These are phyloP conservation scores for Aspergillus pseudoviridinutans DNA, from an alignment of 2,329 filamentous ascomycete genomes.

Conservation along the genomic window DNA sequence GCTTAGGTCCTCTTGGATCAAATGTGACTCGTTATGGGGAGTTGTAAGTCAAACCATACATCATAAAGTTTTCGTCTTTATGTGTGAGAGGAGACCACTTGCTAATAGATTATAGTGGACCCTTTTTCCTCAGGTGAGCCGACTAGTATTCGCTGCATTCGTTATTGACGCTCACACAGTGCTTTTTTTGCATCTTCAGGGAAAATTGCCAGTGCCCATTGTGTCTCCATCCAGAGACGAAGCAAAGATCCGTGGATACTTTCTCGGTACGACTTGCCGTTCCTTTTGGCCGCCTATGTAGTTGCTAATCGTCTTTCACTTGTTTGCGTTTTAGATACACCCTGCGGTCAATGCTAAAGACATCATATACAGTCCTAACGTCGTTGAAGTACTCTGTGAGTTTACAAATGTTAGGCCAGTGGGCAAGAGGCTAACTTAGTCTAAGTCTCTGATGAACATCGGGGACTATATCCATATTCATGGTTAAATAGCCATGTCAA, in stretches of 20 bases:
- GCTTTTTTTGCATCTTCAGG: conserved; percentile 37
- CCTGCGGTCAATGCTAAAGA: conserved; percentile 37
- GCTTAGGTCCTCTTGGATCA: neutral
- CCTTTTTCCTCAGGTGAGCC: conserved; percentile 15
- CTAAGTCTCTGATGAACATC: conserved; percentile 65
- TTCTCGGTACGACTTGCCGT: conserved; percentile 53
- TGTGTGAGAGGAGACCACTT: neutral
- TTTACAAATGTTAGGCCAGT: conserved; percentile 1
- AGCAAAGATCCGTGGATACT: conserved; percentile 65
- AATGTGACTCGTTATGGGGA: neutral
- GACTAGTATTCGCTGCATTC: neutral
- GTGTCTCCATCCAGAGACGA: conserved; percentile 67
- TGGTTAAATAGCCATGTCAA: conserved; percentile 54
- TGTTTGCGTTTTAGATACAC: conserved; percentile 41
- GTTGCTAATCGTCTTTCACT: neutral
- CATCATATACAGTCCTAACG: conserved; percentile 30
- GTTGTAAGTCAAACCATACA: neutral
- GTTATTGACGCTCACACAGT: neutral
- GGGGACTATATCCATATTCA: conserved; percentile 62
- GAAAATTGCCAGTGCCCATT: conserved; percentile 68
- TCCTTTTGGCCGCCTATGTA: neutral
- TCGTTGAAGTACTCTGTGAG: conserved; percentile 52
- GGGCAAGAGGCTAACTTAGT: conserved; percentile 10
- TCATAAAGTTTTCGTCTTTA: neutral
- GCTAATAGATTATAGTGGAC: neutral